Percentiles rank a stretch among this genome's conserved stretches.
phyloP scores from a whole-genome alignment of 2,329 filamentous ascomycete species.

The Botrytis paeoniae region DNA sequence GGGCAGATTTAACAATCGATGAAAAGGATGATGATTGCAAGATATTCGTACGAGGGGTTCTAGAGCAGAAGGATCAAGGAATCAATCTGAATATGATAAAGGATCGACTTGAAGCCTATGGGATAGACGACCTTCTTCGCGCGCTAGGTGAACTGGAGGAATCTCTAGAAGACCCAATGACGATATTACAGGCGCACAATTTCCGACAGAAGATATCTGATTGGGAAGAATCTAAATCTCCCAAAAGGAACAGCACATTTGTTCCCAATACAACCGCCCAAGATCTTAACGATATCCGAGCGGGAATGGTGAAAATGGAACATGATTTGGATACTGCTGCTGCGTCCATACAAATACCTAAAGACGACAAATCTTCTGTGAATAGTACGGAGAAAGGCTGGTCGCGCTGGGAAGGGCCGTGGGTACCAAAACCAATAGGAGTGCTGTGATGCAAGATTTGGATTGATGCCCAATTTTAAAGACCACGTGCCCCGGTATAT shows the following conservation, averaged over 20 bases:
- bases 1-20: conserved; percentile 50
- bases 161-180: conserved; percentile 22
- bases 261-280: background rate
- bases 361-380: background rate
- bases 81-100: conserved; percentile 24
- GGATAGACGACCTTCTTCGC: conserved; percentile 28
- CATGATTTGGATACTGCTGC: conserved; percentile 20
- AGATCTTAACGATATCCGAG: conserved; percentile 26
- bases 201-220: conserved; percentile 44
- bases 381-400: conserved; percentile 12
- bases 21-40: conserved; percentile 26
- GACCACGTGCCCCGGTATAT: background rate
- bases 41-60: conserved; percentile 25
- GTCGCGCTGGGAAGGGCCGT: conserved; percentile 24
- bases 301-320: conserved; percentile 29
- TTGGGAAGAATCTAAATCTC: conserved; percentile 5
- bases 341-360: background rate
- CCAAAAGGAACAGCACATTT: background rate
- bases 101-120: conserved; percentile 21
- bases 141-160: conserved; percentile 29
- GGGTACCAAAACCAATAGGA: conserved; percentile 29
- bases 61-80: conserved; percentile 30
- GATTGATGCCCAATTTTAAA: background rate
- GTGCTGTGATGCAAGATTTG: conserved; percentile 2
- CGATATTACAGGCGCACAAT: conserved; percentile 37